phyloP scores from a whole-genome alignment of 495 filamentous ascomycete genomes.

The Talaromyces trachyspermus region DNA sequence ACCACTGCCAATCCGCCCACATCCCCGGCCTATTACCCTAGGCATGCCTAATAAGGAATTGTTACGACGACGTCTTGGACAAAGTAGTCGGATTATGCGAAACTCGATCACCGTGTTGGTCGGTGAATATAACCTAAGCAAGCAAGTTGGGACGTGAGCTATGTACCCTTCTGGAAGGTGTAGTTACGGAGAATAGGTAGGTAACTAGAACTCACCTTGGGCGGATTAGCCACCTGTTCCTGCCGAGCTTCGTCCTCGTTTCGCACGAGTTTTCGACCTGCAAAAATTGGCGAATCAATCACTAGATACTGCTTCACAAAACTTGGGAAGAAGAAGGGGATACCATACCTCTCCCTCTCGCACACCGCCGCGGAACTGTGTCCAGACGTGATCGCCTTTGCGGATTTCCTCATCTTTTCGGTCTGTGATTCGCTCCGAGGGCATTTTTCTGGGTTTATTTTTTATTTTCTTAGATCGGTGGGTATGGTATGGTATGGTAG shows the following conservation, averaged over 20 bases:
- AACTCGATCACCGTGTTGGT: conserved; percentile 23
- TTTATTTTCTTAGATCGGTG: background rate
- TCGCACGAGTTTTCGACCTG: conserved; percentile 18
- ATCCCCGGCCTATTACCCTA: no score
- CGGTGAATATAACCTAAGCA: conserved; percentile 22
- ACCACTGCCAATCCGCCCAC: no score
- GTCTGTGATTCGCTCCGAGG: conserved; percentile 11
- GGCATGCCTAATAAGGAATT: no score
- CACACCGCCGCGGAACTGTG: conserved; percentile 12
- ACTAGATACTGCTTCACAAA: no score
- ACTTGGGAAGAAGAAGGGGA: background rate
- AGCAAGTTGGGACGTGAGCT: no score
- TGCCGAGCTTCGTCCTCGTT: conserved; percentile 11
- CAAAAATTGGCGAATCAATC: background rate
- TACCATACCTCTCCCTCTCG: conserved; percentile 17
- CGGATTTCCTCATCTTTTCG: conserved; percentile 13
- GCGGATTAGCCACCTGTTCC: conserved; percentile 15
- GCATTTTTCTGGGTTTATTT: conserved; percentile 7
- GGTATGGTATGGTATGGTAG: background rate
- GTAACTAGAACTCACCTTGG: conserved; percentile 16
- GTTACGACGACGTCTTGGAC: conserved; percentile 6
- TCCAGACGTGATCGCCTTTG: conserved; percentile 16
- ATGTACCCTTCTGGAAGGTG: no score
- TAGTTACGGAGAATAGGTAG: no score
- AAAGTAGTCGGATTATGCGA: conserved; percentile 19